These are phyloP conservation scores for Ceratocystis smalleyi DNA, from an alignment of 2,329 filamentous ascomycete genomes.

Conservation along the genomic window DNA sequence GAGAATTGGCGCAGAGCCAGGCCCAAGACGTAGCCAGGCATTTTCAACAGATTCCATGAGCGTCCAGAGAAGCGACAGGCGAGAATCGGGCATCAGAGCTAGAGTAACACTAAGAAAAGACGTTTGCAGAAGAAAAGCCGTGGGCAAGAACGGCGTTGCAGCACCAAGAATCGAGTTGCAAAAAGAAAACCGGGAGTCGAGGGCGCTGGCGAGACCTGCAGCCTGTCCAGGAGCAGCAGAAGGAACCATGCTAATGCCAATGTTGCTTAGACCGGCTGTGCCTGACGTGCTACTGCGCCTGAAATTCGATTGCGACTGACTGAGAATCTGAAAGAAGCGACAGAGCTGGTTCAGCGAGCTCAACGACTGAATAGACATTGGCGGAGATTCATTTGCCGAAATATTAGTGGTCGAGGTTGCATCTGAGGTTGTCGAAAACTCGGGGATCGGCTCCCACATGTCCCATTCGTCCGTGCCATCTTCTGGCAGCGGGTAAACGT, in stretches of 20 bases:
- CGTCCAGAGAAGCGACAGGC: slow-evolving; percentile 26
- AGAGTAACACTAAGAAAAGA: slow-evolving; percentile 27
- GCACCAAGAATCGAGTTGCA: slow-evolving; percentile 27
- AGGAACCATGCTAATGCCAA: slow-evolving; percentile 16
- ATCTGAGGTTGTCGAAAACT: slow-evolving; percentile 22
- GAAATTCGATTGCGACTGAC: slow-evolving; percentile 18
- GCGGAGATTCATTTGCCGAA: slow-evolving; percentile 2
- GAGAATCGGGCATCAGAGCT: slow-evolving; percentile 23
- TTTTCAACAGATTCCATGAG: slow-evolving; percentile 26
- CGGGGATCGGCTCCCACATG: slow-evolving; percentile 44
- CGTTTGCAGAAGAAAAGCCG: slow-evolving; percentile 26
- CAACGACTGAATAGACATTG: slow-evolving; percentile 24
- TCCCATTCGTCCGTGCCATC: slow-evolving; percentile 62
- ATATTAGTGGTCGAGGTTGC: not conserved
- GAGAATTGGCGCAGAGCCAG: slow-evolving; percentile 25
- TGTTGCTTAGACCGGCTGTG: slow-evolving; percentile 1
- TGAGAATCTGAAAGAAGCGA: slow-evolving; percentile 26
- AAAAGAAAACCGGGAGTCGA: slow-evolving; percentile 26
- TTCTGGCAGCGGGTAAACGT: slow-evolving; percentile 38
- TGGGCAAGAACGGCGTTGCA: slow-evolving; percentile 24
- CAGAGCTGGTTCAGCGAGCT: slow-evolving; percentile 31
- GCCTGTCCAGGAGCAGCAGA: slow-evolving; percentile 18
- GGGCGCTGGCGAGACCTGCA: slow-evolving; percentile 22
- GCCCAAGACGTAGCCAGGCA: slow-evolving; percentile 21
- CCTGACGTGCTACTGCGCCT: not conserved